Evolutionary conservation across 164 flowering plant genomes (phyloP).

Genomic region (Tinospora cordifolia): DNA sequence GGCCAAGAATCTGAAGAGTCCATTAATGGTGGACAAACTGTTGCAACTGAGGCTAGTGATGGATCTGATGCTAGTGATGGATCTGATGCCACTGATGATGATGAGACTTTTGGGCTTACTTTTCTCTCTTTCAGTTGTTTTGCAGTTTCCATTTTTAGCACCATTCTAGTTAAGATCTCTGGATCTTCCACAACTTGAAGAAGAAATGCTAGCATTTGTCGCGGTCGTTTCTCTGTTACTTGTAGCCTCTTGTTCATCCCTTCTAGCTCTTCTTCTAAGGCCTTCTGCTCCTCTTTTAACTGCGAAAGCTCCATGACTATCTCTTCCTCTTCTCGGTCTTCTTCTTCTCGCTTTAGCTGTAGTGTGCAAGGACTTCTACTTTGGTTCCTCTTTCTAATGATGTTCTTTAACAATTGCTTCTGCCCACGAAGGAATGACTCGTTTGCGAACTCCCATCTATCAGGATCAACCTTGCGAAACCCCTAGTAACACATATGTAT

Average conservation of each 20-base stretch:
- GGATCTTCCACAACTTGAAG: conserved; percentile 65
- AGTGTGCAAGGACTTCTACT: background rate
- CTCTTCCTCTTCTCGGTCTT: conserved; percentile 36
- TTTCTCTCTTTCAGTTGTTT: conserved; percentile 28
- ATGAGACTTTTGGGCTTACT: conserved; percentile 18
- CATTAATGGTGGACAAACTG: conserved; percentile 11
- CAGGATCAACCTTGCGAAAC: conserved; percentile 76
- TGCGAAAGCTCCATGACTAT: conserved; percentile 43
- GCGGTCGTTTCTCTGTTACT: conserved; percentile 69
- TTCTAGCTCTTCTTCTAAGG: conserved; percentile 45
- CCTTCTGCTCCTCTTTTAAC: conserved; percentile 57
- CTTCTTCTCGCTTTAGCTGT: conserved; percentile 7
- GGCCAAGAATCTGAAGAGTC: conserved; percentile 4
- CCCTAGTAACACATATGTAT: conserved; percentile 36
- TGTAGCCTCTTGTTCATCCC: conserved; percentile 57
- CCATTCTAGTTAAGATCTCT: conserved; percentile 45
- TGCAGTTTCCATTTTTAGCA: conserved; percentile 32
- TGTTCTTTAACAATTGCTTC: conserved; percentile 52
- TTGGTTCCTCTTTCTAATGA: conserved; percentile 34
- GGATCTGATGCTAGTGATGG: background rate
- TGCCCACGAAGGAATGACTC: conserved; percentile 80
- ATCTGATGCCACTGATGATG: background rate
- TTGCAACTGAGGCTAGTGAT: background rate
- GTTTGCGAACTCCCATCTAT: conserved; percentile 82
- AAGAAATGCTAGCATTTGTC: conserved; percentile 87